Percentiles rank a stretch among this genome's conserved stretches.
Evolutionary conservation across 73 alveolate species (phyloP).

Genomic region (Blepharisma japonicum): DNA sequence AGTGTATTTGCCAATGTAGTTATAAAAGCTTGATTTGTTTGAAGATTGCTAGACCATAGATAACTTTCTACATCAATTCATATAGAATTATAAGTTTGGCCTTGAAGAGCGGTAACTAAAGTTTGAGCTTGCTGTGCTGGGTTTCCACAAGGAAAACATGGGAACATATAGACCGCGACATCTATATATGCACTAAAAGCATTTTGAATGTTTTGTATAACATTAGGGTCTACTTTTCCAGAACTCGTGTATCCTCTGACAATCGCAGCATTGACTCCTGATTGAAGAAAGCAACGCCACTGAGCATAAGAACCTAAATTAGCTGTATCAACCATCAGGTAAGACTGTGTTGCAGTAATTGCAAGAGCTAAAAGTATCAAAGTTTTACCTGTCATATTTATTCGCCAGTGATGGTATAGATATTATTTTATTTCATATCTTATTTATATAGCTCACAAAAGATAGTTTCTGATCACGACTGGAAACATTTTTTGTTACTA

Average conservation of each 20-base stretch:
- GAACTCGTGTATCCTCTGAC: conserved; percentile 55
- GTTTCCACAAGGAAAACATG: conserved; percentile 32
- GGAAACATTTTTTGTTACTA: too few species aligned
- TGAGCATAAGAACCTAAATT: too few species aligned
- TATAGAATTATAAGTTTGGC: conserved; percentile 49
- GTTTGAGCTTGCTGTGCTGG: conserved; percentile 43
- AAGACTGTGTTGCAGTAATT: too few species aligned
- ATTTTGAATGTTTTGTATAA: conserved; percentile 33
- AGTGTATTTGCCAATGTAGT: conserved; percentile 42
- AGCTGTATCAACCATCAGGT: too few species aligned
- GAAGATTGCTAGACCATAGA: conserved; percentile 56
- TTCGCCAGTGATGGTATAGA: too few species aligned
- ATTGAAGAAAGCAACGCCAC: too few species aligned
- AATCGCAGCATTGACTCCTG: conserved; percentile 35
- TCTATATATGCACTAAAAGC: conserved; percentile 49
- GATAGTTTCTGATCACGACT: too few species aligned
- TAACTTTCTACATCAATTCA: conserved; percentile 79
- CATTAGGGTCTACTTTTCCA: conserved; percentile 55
- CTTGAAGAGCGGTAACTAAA: conserved; percentile 41
- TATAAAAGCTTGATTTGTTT: conserved; percentile 59
- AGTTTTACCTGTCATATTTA: too few species aligned
- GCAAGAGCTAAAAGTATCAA: too few species aligned
- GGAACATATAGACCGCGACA: conserved; percentile 65
- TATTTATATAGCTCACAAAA: too few species aligned
- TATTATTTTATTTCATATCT: too few species aligned